Conservation (phyloP, 306 rosid species). For the Inga oerstediana region DNA sequence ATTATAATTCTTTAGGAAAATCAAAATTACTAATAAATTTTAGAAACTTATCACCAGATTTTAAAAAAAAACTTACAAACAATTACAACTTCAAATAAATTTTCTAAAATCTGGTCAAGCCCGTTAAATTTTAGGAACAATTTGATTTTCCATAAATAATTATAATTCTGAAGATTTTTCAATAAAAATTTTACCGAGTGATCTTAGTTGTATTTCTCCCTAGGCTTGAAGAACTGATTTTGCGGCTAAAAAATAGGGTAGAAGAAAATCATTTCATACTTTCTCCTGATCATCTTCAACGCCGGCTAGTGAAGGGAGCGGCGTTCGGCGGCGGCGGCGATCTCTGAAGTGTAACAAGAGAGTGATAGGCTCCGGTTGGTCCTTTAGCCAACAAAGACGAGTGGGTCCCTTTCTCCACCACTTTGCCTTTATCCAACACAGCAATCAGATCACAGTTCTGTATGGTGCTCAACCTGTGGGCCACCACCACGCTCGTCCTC, state of each 20-base stretch:
- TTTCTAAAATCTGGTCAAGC: not conserved
- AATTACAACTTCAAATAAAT: not conserved
- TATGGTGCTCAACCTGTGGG: constrained; percentile 61
- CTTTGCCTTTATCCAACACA: constrained; percentile 49
- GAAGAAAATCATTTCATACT: not conserved
- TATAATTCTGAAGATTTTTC: not conserved
- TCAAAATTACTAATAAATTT: not conserved
- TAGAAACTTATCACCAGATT: not conserved
- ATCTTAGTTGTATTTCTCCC: not conserved
- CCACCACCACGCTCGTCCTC: constrained; percentile 59
- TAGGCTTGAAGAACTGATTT: not conserved
- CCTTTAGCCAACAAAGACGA: constrained; percentile 49
- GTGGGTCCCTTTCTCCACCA: constrained; percentile 55
- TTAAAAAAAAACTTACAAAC: not conserved
- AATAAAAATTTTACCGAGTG: not conserved
- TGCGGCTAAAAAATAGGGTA: not conserved
- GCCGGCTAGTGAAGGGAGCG: not conserved
- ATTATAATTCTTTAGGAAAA: not conserved
- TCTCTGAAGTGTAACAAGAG: constrained; percentile 38
- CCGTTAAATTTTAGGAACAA: not conserved
- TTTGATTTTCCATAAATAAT: not conserved
- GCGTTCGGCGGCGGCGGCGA: not conserved
- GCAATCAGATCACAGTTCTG: constrained; percentile 45
- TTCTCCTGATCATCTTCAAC: not conserved
- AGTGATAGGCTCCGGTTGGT: constrained; percentile 49